Conservation (phyloP, 1,284 basidiomycete species). For the Cutaneotrichosporon mucoides region DNA sequence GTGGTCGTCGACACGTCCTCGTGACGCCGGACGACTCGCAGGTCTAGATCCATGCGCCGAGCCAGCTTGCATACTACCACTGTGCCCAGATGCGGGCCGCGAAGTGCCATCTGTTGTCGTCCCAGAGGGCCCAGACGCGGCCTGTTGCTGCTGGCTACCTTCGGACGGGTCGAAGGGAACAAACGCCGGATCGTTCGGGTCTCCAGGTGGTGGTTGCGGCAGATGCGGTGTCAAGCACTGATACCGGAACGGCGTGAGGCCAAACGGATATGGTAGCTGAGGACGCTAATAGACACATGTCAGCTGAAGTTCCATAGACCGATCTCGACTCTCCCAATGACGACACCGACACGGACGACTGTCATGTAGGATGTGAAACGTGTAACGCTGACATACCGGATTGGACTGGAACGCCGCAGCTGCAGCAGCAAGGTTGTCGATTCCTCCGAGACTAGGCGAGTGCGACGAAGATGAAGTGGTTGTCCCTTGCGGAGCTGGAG, state of each 20-base stretch:
- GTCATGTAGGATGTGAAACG: not conserved
- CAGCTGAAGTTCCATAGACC: not conserved
- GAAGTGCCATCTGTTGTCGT: not conserved
- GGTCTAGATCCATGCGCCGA: not conserved
- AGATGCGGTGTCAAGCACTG: constrained; percentile 27
- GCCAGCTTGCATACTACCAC: not conserved
- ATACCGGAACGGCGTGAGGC: constrained; percentile 36
- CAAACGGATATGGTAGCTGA: constrained; percentile 28
- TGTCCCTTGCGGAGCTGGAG: not conserved
- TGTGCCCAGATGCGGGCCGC: not conserved
- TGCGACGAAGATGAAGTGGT: constrained; percentile 1
- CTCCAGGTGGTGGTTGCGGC: constrained; percentile 30
- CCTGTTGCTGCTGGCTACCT: not conserved
- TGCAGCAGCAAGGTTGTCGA: constrained; percentile 24
- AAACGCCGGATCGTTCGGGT: constrained; percentile 30
- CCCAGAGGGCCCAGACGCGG: not conserved
- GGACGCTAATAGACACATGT: not conserved
- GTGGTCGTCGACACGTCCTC: not conserved
- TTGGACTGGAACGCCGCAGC: constrained; percentile 18
- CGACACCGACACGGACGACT: not conserved
- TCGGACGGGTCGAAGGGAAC: constrained; percentile 26
- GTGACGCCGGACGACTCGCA: not conserved
- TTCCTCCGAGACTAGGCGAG: constrained; percentile 14
- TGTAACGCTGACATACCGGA: constrained; percentile 9
- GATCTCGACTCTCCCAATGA: not conserved